These are phyloP conservation scores for Neurospora sp. DNA, from an alignment of 495 filamentous ascomycete genomes.

Conservation along the genomic window DNA sequence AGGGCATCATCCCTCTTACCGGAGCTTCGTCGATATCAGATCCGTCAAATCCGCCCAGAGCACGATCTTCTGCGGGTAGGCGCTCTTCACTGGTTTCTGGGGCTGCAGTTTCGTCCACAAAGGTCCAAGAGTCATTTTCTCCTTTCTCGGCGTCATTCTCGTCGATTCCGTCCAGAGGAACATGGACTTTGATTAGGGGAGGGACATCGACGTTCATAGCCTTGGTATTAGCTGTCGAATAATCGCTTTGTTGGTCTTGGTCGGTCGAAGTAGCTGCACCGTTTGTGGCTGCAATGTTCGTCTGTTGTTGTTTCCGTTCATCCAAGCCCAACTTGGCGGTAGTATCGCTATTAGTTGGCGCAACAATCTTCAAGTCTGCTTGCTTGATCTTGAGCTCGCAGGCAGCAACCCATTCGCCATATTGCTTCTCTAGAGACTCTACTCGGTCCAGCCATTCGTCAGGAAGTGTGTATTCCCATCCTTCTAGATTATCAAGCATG, in stretches of 20 bases:
- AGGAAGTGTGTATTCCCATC: constrained; percentile 69
- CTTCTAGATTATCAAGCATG: constrained; percentile 79
- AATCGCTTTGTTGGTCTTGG: neutral
- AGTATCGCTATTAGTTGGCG: neutral
- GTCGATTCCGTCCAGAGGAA: neutral
- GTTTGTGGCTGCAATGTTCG: neutral
- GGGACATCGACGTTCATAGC: neutral
- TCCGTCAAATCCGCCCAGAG: neutral
- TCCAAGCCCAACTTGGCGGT: neutral
- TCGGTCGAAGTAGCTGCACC: neutral
- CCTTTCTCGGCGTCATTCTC: neutral
- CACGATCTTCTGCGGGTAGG: neutral
- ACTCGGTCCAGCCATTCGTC: constrained; percentile 80
- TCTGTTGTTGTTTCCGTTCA: neutral
- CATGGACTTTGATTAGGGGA: neutral
- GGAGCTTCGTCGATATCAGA: neutral
- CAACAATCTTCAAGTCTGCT: constrained; percentile 17
- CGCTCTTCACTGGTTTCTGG: neutral
- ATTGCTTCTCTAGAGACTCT: constrained; percentile 71
- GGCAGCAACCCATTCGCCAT: constrained; percentile 58
- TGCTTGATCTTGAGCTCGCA: constrained; percentile 32
- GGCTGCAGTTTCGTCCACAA: neutral
- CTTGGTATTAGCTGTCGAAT: neutral
- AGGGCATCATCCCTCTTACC: neutral
- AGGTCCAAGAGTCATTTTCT: neutral